These are phyloP conservation scores for Batkoa obscura DNA, from an alignment of 371 early-diverging fungal species.

Conservation along the genomic window DNA sequence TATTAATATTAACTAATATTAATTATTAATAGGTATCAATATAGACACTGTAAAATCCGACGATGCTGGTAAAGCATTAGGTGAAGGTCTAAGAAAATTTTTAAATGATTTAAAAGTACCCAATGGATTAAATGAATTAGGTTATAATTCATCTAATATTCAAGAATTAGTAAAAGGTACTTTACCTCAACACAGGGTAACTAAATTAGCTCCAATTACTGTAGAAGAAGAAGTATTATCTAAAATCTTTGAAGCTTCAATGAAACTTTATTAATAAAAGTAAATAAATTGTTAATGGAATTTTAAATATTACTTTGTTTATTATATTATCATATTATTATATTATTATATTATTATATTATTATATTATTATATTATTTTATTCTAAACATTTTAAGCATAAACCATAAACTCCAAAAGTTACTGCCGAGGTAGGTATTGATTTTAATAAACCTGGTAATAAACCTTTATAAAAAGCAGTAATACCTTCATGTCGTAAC, in stretches of 20 bases:
- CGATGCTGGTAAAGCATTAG: conserved; percentile 46
- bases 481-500: conserved; percentile 47
- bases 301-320: too few relatives aligned
- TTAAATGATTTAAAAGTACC: conserved; percentile 57
- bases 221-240: conserved; percentile 44
- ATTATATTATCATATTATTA: too few relatives aligned
- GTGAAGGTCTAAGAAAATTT: conserved; percentile 59
- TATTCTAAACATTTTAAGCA: conserved; percentile 17
- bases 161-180: conserved; percentile 62
- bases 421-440: conserved; percentile 63
- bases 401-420: conserved; percentile 62
- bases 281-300: too few relatives aligned
- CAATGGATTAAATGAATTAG: conserved; percentile 61
- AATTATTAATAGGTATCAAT: background rate
- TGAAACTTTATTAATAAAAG: conserved; percentile 32
- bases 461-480: conserved; percentile 71
- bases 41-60: background rate
- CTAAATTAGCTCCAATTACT: conserved; percentile 65
- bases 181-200: conserved; percentile 82
- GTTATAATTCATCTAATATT: conserved; percentile 48
- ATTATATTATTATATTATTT: too few relatives aligned
- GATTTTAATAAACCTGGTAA: conserved; percentile 71
- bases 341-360: too few relatives aligned
- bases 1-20: conserved; percentile 13
- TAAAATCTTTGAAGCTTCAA: conserved; percentile 41